Conservation (phyloP, 352 stramenopile genomes). For the Phytophthora brassicae region DNA sequence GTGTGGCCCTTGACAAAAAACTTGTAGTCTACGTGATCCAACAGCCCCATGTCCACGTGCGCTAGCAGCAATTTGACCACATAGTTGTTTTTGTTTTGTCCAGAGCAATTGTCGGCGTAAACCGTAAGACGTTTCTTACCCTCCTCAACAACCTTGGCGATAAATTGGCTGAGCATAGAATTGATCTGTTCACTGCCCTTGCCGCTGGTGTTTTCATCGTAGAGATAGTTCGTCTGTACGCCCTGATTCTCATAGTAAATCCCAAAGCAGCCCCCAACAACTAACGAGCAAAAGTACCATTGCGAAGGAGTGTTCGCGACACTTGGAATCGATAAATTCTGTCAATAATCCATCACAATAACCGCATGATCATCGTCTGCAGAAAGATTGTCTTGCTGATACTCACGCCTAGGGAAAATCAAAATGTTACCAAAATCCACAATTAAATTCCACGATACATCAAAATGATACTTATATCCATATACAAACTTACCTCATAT, state of each 20-base stretch:
- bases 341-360: constrained; percentile 23
- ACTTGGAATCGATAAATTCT: constrained; percentile 20
- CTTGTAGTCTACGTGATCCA: background rate
- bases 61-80: constrained; percentile 5
- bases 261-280: constrained; percentile 7
- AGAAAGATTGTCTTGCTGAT: constrained; percentile 12
- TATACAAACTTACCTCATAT: constrained; percentile 18
- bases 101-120: constrained; percentile 14
- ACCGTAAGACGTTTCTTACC: background rate
- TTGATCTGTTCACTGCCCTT: constrained; percentile 27
- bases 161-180: constrained; percentile 11
- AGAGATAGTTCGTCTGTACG: constrained; percentile 17
- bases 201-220: constrained; percentile 14
- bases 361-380: constrained; percentile 3
- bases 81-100: constrained; percentile 16
- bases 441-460: too few relatives aligned
- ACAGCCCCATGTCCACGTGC: background rate
- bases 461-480: constrained; percentile 9
- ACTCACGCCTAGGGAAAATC: constrained; percentile 6
- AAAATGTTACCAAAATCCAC: constrained; percentile 6
- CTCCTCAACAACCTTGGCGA: background rate
- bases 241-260: constrained; percentile 20
- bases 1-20: background rate
- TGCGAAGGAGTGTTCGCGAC: constrained; percentile 9
- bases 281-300: constrained; percentile 24